Base-by-base conservation (phyloP, 352 stramenopile species). In the Pythium phragmiticola region DNA sequence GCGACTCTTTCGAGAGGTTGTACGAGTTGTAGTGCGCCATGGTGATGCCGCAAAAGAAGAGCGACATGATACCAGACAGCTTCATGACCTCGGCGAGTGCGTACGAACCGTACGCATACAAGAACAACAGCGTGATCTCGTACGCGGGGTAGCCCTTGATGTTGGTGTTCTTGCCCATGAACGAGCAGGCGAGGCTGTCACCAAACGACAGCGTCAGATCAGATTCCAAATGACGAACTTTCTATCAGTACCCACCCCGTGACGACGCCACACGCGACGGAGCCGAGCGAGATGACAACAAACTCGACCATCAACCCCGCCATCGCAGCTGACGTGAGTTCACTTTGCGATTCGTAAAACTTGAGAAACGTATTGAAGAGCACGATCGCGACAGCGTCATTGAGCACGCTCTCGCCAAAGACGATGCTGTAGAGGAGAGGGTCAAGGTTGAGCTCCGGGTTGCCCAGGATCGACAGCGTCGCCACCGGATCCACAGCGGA, bases 361-460 rank as follows among this genome's bases (percentile, higher is more conserved):
- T 96, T 94, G 11, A 95, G 76, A 71, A 98, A 98, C 9, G 93
- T 98, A 58, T 98, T 96, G 77, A 99, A 99, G 4, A 99, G 75
- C 34, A 98, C 96, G 77, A 99, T 99, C 16, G 93, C 92, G 37
- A 99, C 92, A 1, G 97, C 96, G 77, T 99, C 97, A 66, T 99
- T 99, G 34, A 99, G 68, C 14, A 99, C 95, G 58, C 83, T 97
- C 60, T 99, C 97, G 46, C 97, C 97, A 84, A 99, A 99, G 13
- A 99, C 92, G 33, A 99, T 86, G 61, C 81, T 95, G 64, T 95
- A 96, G 16, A 97, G 67, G 9, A 95, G 65, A 17, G 88, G 86
- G 21, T 96, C 85, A 42, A 92, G 68, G 56, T 98, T 97, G 11
- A 98, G 73, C 69, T 98, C 91, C 2, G 89, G 82, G 42, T 90